These are phyloP conservation scores for Penicillium cosmopolitanum DNA, from an alignment of 495 filamentous ascomycete species.

Conservation along the genomic window DNA sequence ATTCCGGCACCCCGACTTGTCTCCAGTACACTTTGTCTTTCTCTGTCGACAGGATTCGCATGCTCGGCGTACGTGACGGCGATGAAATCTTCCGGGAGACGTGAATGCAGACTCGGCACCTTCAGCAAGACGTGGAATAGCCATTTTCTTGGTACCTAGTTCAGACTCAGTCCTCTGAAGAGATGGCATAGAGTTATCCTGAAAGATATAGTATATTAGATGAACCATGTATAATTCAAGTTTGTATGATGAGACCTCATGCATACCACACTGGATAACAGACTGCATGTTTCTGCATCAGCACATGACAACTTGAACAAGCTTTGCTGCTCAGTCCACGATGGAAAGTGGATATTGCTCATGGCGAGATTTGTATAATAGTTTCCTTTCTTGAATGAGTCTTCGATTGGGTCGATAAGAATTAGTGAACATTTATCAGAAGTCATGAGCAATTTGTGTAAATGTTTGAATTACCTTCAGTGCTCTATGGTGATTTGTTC, in stretches of 20 bases:
- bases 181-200: constrained; percentile 32
- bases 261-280: constrained; percentile 34
- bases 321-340: constrained; percentile 36
- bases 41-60: constrained; percentile 53
- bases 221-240: background rate
- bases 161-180: constrained; percentile 25
- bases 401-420: background rate
- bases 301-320: constrained; percentile 36
- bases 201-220: constrained; percentile 8
- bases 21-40: constrained; percentile 64
- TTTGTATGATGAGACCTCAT: background rate
- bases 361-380: constrained; percentile 20
- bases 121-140: constrained; percentile 47
- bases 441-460: background rate
- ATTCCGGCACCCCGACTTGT: constrained; percentile 57
- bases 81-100: constrained; percentile 43
- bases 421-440: constrained; percentile 1
- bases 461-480: constrained; percentile 2
- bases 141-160: constrained; percentile 38
- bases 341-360: constrained; percentile 31
- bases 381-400: background rate
- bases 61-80: constrained; percentile 49
- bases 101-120: constrained; percentile 42
- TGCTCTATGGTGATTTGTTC: background rate
- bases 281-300: constrained; percentile 35